Evolutionary conservation across 805 yeast species (phyloP).

Genomic region (Torulaspora maleeae): DNA sequence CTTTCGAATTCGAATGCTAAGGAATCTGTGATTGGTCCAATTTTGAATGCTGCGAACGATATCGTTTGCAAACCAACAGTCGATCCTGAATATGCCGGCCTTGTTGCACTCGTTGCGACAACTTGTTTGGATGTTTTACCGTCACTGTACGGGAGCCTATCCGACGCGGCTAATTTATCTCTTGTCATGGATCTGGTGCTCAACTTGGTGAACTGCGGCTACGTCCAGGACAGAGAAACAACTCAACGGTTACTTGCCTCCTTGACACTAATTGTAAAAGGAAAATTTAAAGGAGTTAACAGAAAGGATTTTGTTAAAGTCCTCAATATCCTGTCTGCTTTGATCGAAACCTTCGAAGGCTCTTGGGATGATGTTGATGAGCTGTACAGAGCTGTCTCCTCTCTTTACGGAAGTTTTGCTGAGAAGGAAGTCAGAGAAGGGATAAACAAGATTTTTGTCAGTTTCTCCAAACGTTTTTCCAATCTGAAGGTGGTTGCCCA

Average conservation of each 20-base stretch:
- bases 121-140: constrained; percentile 51
- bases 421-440: constrained; percentile 60
- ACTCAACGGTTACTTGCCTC: constrained; percentile 52
- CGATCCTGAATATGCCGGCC: constrained; percentile 43
- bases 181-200: constrained; percentile 48
- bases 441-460: constrained; percentile 54
- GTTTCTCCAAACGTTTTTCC: constrained; percentile 51
- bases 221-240: constrained; percentile 51
- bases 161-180: constrained; percentile 44
- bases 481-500: constrained; percentile 44
- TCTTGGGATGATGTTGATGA: constrained; percentile 46
- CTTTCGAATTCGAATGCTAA: constrained; percentile 56
- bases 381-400: constrained; percentile 49
- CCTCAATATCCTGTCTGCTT: constrained; percentile 50
- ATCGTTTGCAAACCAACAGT: constrained; percentile 43
- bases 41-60: constrained; percentile 50
- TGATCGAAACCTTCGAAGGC: constrained; percentile 52
- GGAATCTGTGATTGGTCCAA: constrained; percentile 54
- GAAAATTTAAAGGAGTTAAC: constrained; percentile 50
- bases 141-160: constrained; percentile 38
- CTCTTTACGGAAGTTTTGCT: constrained; percentile 52
- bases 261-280: constrained; percentile 55
- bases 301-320: constrained; percentile 51
- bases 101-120: constrained; percentile 56
- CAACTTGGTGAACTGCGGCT: constrained; percentile 53